Conservation (phyloP, 768 basidiomycete species). For the Mycena floridula region DNA sequence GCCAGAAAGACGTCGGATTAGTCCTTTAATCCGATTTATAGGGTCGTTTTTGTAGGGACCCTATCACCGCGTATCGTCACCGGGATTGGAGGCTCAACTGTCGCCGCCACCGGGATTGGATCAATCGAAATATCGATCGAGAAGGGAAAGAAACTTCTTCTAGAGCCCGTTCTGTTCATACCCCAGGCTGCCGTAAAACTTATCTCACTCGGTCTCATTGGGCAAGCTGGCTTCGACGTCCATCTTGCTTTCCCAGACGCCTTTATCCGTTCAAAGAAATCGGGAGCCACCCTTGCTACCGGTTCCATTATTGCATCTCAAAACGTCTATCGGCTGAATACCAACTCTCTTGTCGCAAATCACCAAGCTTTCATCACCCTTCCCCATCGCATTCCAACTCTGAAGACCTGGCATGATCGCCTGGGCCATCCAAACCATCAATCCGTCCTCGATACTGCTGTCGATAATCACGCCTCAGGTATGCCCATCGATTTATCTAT, state of each 20-base stretch:
- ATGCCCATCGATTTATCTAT: too few species aligned
- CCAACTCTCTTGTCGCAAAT: neutral
- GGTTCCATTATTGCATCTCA: neutral
- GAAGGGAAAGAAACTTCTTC: neutral
- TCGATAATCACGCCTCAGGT: too few species aligned
- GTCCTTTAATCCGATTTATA: too few species aligned
- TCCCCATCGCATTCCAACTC: too few species aligned
- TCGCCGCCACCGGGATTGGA: neutral
- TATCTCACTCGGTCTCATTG: neutral
- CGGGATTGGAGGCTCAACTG: neutral
- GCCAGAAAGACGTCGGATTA: too few species aligned
- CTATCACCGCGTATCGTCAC: too few species aligned
- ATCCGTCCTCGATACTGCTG: too few species aligned
- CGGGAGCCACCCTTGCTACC: too few species aligned
- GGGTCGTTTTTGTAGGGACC: too few species aligned
- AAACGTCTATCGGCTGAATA: neutral
- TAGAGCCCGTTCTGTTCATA: slow-evolving; percentile 1
- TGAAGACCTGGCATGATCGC: too few species aligned
- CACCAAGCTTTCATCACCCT: neutral
- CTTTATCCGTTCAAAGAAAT: neutral
- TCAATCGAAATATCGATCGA: neutral
- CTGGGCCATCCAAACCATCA: too few species aligned
- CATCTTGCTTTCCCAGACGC: neutral
- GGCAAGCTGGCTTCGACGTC: neutral
- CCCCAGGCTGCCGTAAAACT: slow-evolving; percentile 1